Conservation (phyloP, 2,329 filamentous ascomycete species). For the Scedosporium boydii region DNA sequence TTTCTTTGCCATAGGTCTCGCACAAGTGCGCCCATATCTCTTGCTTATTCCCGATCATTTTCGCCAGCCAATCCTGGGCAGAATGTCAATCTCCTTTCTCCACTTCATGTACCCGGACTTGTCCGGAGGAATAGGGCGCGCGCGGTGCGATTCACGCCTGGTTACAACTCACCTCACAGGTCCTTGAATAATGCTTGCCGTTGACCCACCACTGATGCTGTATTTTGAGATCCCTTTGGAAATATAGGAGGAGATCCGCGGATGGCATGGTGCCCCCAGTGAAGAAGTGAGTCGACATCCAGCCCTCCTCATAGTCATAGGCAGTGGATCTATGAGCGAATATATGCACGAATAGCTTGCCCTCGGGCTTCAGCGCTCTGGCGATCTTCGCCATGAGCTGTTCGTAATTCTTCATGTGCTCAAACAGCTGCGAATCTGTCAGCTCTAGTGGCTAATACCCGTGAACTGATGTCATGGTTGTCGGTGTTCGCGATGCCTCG, state of each 20-base stretch:
- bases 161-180: constrained; percentile 46
- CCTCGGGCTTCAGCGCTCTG: constrained; percentile 48
- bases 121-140: not conserved
- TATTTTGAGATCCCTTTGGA: constrained; percentile 52
- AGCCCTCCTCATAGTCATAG: constrained; percentile 62
- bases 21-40: constrained; percentile 54
- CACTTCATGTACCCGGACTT: not conserved
- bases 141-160: not conserved
- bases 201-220: constrained; percentile 63
- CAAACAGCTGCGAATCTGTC: constrained; percentile 46
- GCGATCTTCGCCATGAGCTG: constrained; percentile 54
- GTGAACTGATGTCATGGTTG: too few species aligned
- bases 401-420: constrained; percentile 71
- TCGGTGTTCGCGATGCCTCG: not conserved
- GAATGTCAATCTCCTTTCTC: not conserved
- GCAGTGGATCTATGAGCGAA: constrained; percentile 56
- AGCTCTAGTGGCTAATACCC: not conserved
- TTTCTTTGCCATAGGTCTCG: constrained; percentile 54
- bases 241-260: constrained; percentile 56
- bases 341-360: constrained; percentile 61
- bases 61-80: constrained; percentile 48
- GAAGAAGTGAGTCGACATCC: constrained; percentile 69
- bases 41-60: constrained; percentile 48
- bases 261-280: constrained; percentile 64
- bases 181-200: constrained; percentile 58